These are phyloP conservation scores for Ascodesmis nigricans DNA, from an alignment of 495 filamentous ascomycete genomes.

Conservation along the genomic window DNA sequence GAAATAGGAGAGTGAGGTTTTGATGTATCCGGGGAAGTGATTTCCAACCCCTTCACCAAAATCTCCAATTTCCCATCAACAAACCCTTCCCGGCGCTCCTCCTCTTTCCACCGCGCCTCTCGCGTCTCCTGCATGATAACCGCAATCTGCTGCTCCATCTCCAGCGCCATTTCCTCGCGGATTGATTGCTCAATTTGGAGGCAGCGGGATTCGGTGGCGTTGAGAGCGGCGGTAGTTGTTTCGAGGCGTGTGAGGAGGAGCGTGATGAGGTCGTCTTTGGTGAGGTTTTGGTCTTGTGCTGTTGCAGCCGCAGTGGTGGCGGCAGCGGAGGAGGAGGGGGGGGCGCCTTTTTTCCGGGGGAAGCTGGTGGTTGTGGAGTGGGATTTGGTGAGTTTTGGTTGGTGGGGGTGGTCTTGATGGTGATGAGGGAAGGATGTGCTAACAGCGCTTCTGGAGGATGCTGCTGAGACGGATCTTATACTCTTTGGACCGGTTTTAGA, in stretches of 20 bases:
- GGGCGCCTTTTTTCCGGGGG: too few relatives aligned
- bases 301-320: constrained; percentile 24
- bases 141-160: constrained; percentile 61
- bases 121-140: constrained; percentile 57
- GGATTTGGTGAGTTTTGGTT: too few relatives aligned
- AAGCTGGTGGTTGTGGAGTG: too few relatives aligned
- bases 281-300: constrained; percentile 25
- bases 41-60: constrained; percentile 44
- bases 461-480: too few relatives aligned
- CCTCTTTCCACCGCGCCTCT: constrained; percentile 46
- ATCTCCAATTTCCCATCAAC: constrained; percentile 81
- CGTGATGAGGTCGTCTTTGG: constrained; percentile 46
- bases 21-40: constrained; percentile 14
- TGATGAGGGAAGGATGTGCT: too few relatives aligned
- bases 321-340: constrained; percentile 17
- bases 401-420: too few relatives aligned
- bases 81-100: constrained; percentile 57
- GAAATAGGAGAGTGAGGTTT: constrained; percentile 16
- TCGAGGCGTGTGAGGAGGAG: constrained; percentile 57
- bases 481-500: too few relatives aligned
- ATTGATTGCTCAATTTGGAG: constrained; percentile 56
- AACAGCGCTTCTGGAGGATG: constrained; percentile 8
- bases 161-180: constrained; percentile 68
- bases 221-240: constrained; percentile 30
- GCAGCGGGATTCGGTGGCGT: constrained; percentile 35